phyloP scores from a whole-genome alignment of 208 protist genomes.

The Trypanosoma caninum region DNA sequence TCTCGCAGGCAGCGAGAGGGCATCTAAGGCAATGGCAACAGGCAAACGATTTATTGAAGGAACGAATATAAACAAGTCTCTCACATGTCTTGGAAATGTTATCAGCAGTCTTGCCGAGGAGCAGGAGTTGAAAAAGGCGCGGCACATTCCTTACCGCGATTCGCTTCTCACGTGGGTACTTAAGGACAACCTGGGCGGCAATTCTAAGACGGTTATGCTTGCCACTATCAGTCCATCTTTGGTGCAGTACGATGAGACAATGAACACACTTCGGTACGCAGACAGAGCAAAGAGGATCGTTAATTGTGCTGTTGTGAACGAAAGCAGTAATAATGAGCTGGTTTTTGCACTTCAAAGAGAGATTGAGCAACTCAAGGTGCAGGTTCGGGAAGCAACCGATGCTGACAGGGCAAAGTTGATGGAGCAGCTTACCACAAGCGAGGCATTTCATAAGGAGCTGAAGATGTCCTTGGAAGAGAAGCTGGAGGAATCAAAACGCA shows the following conservation, averaged over 20 bases:
- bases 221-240: slow-evolving; percentile 90
- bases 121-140: not conserved
- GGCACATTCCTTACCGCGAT: slow-evolving; percentile 78
- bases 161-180: slow-evolving; percentile 88
- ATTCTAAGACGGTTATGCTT: slow-evolving; percentile 95
- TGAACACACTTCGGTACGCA: slow-evolving; percentile 91
- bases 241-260: slow-evolving; percentile 90
- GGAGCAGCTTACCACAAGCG: slow-evolving; percentile 64
- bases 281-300: slow-evolving; percentile 90
- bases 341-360: slow-evolving; percentile 68
- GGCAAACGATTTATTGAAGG: slow-evolving; percentile 70
- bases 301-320: slow-evolving; percentile 88
- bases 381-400: slow-evolving; percentile 49
- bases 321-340: slow-evolving; percentile 83
- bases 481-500: slow-evolving; percentile 46
- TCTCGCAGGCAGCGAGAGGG: slow-evolving; percentile 91
- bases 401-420: slow-evolving; percentile 43
- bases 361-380: slow-evolving; percentile 46
- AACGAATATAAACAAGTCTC: slow-evolving; percentile 90
- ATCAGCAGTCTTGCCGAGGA: slow-evolving; percentile 81
- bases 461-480: slow-evolving; percentile 69
- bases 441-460: slow-evolving; percentile 67
- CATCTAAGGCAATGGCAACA: slow-evolving; percentile 53
- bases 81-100: slow-evolving; percentile 90
- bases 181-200: slow-evolving; percentile 86